Base-by-base conservation (phyloP, 179 eudicot genomes). In the Carnegiea gigantea region DNA sequence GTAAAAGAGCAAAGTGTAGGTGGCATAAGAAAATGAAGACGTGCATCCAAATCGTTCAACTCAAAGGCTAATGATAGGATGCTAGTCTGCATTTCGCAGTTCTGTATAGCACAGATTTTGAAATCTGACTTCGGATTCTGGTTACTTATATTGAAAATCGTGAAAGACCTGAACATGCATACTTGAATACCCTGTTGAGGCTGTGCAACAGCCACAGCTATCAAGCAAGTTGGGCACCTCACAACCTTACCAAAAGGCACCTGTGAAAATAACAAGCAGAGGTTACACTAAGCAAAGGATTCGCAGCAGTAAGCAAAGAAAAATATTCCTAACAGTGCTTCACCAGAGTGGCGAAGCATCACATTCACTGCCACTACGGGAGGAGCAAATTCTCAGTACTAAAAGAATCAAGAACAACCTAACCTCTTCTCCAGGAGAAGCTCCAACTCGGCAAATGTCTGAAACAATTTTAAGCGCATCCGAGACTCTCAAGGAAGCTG, bases 101-200 rank as follows among this genome's bases (percentile, higher is more conserved):
- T 10, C 53, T 82, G 48, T 24, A 68, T 67, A 67, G 48, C 30
- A 33, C 5, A 21, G 51, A 65, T 68, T 53, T n/a, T 53, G 74
- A 75, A 76, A 12, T 43, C 38, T 20, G 38, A 70, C 17, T 71
- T 28, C 6, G 46, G 77, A 72, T 30, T 76, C 4, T 11, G 73
- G 44, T 51, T 85, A 28, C 46, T 13, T 71, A 40, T 40, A 82
- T 70, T 0, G 36, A 43, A 84, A 48, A 79, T 15, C 68, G 78
- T 74, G 84, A 82, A 83, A 82, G 87, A 83, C 77, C 82, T 87
- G 81, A 59, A 85, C 78, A 77, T 86, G 89, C 94, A 82, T 92
- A 88, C 99, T 92, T 96, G 99, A 85, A 93, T 89, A 90, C 99
- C 98, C 91, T 94, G 91, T 84, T 94, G 98, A 17, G 99, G 98